Percentiles rank a stretch among this genome's conserved stretches.
Conservation (phyloP, 2,329 filamentous ascomycete genomes). For the Aspergillus fischeri region DNA sequence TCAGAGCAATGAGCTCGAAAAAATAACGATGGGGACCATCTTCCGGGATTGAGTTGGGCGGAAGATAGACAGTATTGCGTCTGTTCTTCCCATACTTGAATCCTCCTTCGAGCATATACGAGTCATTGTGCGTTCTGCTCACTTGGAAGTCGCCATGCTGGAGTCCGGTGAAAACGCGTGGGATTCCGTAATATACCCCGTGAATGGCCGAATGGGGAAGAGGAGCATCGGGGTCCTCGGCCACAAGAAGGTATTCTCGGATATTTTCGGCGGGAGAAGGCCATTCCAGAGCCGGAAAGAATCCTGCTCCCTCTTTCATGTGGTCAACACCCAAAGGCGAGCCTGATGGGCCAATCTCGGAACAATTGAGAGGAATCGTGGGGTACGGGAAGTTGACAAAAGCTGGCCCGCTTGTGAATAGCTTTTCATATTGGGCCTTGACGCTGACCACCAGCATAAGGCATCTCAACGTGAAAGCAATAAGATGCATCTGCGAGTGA, state of each 20-base stretch:
- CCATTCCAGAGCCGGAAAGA: slow-evolving; percentile 43
- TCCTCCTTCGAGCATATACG: slow-evolving; percentile 31
- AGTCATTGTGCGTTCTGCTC: slow-evolving; percentile 16
- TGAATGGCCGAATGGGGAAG: slow-evolving; percentile 45
- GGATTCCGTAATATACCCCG: slow-evolving; percentile 44
- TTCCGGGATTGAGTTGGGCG: slow-evolving; percentile 47
- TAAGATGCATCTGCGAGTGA: slow-evolving; percentile 14
- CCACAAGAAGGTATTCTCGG: slow-evolving; percentile 46
- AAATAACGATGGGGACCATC: slow-evolving; percentile 53
- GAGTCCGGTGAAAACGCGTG: slow-evolving; percentile 31
- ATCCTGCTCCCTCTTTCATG: slow-evolving; percentile 37
- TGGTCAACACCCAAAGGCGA: slow-evolving; percentile 34
- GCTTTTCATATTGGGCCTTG: slow-evolving; percentile 19
- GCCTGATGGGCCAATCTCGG: slow-evolving; percentile 25
- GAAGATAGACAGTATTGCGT: slow-evolving; percentile 40
- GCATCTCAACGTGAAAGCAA: slow-evolving; percentile 15
- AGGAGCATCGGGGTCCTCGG: slow-evolving; percentile 48
- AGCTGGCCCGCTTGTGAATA: slow-evolving; percentile 23
- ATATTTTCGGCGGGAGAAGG: slow-evolving; percentile 30
- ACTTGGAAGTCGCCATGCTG: slow-evolving; percentile 36
- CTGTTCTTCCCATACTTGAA: slow-evolving; percentile 47
- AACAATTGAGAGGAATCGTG: slow-evolving; percentile 19
- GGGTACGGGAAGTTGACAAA: slow-evolving; percentile 17
- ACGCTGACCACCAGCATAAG: slow-evolving; percentile 13
- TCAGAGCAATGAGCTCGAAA: slow-evolving; percentile 49